phyloP scores from a whole-genome alignment of 2,329 filamentous ascomycete species.

The Periconia sp. region DNA sequence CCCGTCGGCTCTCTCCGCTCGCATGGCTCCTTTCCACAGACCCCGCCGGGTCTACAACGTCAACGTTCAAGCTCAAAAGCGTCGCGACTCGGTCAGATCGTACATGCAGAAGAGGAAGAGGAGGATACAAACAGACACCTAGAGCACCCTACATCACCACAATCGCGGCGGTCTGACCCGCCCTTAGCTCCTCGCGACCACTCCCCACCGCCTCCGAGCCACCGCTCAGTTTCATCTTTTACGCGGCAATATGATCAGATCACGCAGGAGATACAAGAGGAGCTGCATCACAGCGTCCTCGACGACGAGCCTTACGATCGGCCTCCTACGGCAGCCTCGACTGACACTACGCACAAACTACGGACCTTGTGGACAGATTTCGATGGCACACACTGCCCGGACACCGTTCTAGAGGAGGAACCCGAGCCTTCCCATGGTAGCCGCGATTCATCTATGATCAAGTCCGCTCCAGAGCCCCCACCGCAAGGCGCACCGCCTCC shows the following conservation, averaged over 20 bases:
- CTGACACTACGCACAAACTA: conserved; percentile 69
- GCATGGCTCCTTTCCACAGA: conserved; percentile 51
- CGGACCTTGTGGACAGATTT: conserved; percentile 77
- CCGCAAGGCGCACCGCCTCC: conserved; percentile 57
- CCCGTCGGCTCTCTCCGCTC: conserved; percentile 67
- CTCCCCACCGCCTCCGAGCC: conserved; percentile 27
- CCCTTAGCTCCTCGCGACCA: conserved; percentile 9
- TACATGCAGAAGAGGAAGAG: conserved; percentile 42
- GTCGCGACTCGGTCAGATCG: conserved; percentile 50
- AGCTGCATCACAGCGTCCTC: conserved; percentile 29
- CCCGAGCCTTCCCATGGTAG: conserved; percentile 30
- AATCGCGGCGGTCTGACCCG: conserved; percentile 13
- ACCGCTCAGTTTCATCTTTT: conserved; percentile 44
- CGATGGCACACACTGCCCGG: conserved; percentile 77
- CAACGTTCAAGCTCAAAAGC: conserved; percentile 49
- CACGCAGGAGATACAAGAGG: conserved; percentile 39
- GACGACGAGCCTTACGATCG: conserved; percentile 47
- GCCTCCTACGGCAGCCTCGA: conserved; percentile 61
- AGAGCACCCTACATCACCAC: conserved; percentile 22
- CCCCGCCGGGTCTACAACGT: conserved; percentile 36
- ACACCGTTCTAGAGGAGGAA: conserved; percentile 47
- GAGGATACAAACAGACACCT: conserved; percentile 14
- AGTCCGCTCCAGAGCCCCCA: conserved; percentile 24
- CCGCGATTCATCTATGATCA: conserved; percentile 53
- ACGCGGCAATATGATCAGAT: conserved; percentile 45